Evolutionary conservation across 2,329 filamentous ascomycete genomes (phyloP).

Genomic region (Cladophialophora yegresii): DNA sequence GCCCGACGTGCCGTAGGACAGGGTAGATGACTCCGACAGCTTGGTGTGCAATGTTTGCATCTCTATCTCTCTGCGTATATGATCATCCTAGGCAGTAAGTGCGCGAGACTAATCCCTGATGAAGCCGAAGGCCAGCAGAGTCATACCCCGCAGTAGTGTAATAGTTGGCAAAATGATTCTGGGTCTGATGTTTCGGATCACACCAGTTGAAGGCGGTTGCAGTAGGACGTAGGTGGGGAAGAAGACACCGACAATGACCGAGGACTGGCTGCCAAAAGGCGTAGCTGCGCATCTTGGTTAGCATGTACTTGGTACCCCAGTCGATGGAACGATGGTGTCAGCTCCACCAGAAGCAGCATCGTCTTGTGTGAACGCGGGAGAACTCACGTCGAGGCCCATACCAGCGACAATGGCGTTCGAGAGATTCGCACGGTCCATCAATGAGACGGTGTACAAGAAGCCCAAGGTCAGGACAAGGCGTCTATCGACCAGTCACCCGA

Average conservation of each 20-base stretch:
- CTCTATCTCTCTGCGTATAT: not conserved
- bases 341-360: not conserved
- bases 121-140: constrained; percentile 44
- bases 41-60: not conserved
- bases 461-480: constrained; percentile 65
- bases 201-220: constrained; percentile 69
- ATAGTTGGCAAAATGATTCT: constrained; percentile 41
- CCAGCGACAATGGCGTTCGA: constrained; percentile 71
- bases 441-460: constrained; percentile 69
- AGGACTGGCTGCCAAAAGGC: constrained; percentile 39
- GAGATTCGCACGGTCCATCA: constrained; percentile 80
- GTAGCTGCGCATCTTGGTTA: not conserved
- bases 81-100: not conserved
- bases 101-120: constrained; percentile 36
- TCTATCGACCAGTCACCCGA: constrained; percentile 67
- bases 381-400: constrained; percentile 36
- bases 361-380: not conserved
- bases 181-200: constrained; percentile 65
- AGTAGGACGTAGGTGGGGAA: constrained; percentile 73
- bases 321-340: not conserved
- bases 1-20: not conserved
- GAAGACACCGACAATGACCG: constrained; percentile 70
- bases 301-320: not conserved
- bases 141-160: constrained; percentile 51
- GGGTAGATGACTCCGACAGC: not conserved